Evolutionary conservation across 2,329 filamentous ascomycete genomes (phyloP), one percentile per base, ranked within the genome.

Genomic region (Colletotrichum coccodes): DNA sequence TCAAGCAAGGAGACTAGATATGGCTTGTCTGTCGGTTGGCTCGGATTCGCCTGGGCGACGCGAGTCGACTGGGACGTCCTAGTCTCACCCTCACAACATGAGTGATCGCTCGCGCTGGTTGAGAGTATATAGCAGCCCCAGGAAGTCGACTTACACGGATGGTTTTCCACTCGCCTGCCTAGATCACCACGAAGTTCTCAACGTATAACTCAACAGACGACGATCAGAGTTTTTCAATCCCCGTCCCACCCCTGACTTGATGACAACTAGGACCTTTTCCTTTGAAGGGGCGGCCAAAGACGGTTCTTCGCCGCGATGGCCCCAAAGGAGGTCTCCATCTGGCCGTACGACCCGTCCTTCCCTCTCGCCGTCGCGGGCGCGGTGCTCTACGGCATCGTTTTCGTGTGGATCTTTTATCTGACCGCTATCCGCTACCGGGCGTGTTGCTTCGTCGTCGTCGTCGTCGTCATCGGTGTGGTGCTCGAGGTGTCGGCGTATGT

Each of bases 301-400:
- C 36, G 36, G 18, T n/a, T n/a, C 36, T 2, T 14, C 36, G 7
- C 14, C 23, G 9, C 14, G 11, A 34, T 52, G 49, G 26, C 50
- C 30, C n/a, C 6, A 18, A 36, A 16, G 14, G 42, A 46, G 7
- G 42, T 46, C 42, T 21, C 18, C 14, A 46, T 85, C 23, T 86
- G 82, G 78, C 79, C 81, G 68, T 86, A 85, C 71, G 72, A 76
- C 21, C 81, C 83, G n/a, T 83, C 81, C 32, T 76, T 82, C 11
- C 71, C 82, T 4, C 78, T 82, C 6, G 78, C 84, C 46, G 75
- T 85, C 42, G 68, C 83, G 6, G 83, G 82, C 58, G 77, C 80
- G 1, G 71, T 82, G 49, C 71, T 84, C 18, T 85, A 84, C 70
- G 63, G 79, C 46, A 63, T 83, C 36, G 74, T 83, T 0, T 78